Conservation (phyloP, 2,329 filamentous ascomycete species). For the Thelonectria rubi region DNA sequence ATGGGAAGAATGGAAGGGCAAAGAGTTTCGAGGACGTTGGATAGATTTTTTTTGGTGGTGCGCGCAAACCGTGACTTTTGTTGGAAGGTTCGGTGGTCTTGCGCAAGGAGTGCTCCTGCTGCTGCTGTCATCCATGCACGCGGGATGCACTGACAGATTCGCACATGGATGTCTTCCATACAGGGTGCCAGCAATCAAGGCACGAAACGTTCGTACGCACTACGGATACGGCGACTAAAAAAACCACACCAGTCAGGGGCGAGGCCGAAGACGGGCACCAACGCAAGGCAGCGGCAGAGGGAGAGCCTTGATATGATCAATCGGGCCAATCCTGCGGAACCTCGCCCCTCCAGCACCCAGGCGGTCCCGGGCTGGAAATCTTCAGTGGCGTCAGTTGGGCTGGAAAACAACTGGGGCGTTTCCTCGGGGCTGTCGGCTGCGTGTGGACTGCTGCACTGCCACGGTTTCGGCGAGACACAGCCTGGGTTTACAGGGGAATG, state of each 20-base stretch:
- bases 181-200: conserved; percentile 23
- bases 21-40: neutral
- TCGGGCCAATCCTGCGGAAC: neutral
- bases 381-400: conserved; percentile 16
- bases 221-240: neutral
- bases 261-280: conserved; percentile 9
- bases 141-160: conserved; percentile 1
- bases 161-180: neutral
- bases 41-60: neutral
- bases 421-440: neutral
- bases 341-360: neutral
- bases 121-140: conserved; percentile 9
- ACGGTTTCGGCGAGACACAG: conserved; percentile 17
- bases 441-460: conserved; percentile 25
- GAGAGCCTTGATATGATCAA: conserved; percentile 25
- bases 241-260: conserved; percentile 15
- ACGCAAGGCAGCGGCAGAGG: conserved; percentile 9
- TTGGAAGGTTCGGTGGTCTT: neutral
- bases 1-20: neutral
- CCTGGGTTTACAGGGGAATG: conserved; percentile 12
- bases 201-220: conserved; percentile 8
- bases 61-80: neutral
- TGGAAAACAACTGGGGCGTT: conserved; percentile 11
- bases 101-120: neutral
- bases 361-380: neutral